phyloP scores from a whole-genome alignment of 1,284 basidiomycete genomes.

The Veloboletus limbatus region DNA sequence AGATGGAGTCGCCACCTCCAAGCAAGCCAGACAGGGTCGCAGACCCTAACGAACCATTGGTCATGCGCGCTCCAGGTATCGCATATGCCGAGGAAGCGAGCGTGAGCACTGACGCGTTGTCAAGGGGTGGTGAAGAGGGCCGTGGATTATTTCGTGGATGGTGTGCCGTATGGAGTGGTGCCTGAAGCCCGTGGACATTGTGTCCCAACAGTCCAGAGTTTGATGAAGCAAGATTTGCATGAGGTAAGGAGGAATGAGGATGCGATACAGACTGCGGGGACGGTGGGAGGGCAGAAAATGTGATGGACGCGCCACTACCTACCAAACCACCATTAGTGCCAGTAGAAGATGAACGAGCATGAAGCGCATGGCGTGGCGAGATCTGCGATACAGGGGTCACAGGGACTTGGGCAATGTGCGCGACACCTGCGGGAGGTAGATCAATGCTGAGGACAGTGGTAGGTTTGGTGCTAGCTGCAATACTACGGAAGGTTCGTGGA shows the following conservation, averaged over 20 bases:
- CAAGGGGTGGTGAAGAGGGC: constrained; percentile 83
- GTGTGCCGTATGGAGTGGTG: constrained; percentile 84
- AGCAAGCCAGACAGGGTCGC: constrained; percentile 50
- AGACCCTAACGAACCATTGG: constrained; percentile 41
- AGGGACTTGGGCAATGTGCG: constrained; percentile 87
- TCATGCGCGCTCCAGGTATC: constrained; percentile 50
- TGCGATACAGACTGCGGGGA: constrained; percentile 47
- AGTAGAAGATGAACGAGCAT: constrained; percentile 58
- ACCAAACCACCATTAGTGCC: constrained; percentile 42
- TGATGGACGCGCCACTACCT: constrained; percentile 56
- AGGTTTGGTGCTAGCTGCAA: constrained; percentile 90
- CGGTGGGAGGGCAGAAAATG: constrained; percentile 64
- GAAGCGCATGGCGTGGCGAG: constrained; percentile 45
- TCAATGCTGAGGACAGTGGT: constrained; percentile 92
- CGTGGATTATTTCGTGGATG: constrained; percentile 95
- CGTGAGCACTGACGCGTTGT: constrained; percentile 90
- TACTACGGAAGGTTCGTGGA: constrained; percentile 75
- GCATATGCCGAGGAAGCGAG: constrained; percentile 91
- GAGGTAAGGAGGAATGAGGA: constrained; percentile 43
- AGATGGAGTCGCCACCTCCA: constrained; percentile 61
- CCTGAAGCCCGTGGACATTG: constrained; percentile 49
- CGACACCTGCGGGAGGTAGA: constrained; percentile 72
- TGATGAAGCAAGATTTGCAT: constrained; percentile 31
- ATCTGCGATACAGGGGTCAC: constrained; percentile 51
- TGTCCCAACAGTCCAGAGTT: constrained; percentile 24